Base-by-base conservation (phyloP, 1,284 basidiomycete species). In the Moesziomyces parantarcticus region DNA sequence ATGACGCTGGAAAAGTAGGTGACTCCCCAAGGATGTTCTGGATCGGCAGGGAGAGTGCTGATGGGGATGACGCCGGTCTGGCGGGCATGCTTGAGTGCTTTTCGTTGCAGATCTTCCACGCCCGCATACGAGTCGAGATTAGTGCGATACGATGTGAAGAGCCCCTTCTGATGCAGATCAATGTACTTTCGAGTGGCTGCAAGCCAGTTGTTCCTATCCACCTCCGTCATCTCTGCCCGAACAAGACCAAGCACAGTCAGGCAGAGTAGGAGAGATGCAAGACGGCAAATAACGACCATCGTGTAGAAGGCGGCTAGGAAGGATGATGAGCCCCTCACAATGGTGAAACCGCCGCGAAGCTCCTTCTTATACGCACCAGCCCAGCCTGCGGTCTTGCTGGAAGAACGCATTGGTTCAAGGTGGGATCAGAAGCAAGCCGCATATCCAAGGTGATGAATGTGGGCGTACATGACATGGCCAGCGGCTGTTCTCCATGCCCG, bases 1-100 rank as follows among this genome's bases (percentile, higher is more conserved):
- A 62, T 51, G 20, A 57, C 25, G 40, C 53, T 56, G 29, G 54
- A 21, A 36, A 57, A 63, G 40, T 63, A 63, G n/a, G n/a, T 18
- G 36, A 16, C 36, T 11, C 36, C 36, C 36, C 36, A 39, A n/a
- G 36, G 36, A 39, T 39, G 36, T 16, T 18, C 36, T 39, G 36
- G 36, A 5, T 39, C 36, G 36, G 36, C 36, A 2, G 36, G 36
- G 36, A 39, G 18, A 8, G 16, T 39, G 18, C 18, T 18, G 36
- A 53, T 44, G 9, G 29, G 58, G 10, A 60, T 52, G 11, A 53
- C 58, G 6, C 46, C 46, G 4, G 13, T 22, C 3, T 16, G 0
- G 5, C 7, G 18, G 18, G 50, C 58, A 5, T 49, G 50, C 5
- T 4, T 22, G 9, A 53, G 18, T 13, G 53, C 53, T 22, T 47